Conservation (phyloP, 192 early-diverging fungal genomes). For the Mortierella claussenii region DNA sequence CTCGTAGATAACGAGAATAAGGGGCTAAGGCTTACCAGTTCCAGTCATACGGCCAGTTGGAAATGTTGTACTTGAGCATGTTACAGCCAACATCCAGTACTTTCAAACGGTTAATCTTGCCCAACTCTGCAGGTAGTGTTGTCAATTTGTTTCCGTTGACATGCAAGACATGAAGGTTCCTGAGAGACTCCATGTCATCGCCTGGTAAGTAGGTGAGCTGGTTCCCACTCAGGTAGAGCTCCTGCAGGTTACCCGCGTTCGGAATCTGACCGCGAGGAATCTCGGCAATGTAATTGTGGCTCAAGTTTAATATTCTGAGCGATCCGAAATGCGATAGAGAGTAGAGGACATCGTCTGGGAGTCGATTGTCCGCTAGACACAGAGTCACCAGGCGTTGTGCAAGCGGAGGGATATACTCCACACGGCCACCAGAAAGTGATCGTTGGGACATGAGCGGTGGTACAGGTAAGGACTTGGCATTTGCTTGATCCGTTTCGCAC, state of each 20-base stretch:
- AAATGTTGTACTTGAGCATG: conserved; percentile 90
- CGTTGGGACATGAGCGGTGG: conserved; percentile 12
- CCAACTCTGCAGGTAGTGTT: conserved; percentile 91
- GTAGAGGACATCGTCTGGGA: conserved; percentile 86
- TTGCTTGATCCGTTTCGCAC: neutral
- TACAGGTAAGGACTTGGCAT: conserved; percentile 56
- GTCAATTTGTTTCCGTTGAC: conserved; percentile 92
- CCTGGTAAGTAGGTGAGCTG: conserved; percentile 84
- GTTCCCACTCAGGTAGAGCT: conserved; percentile 89
- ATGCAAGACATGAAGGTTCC: conserved; percentile 76
- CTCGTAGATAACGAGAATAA: too few relatives aligned
- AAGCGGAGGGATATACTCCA: conserved; percentile 57
- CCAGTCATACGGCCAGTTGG: conserved; percentile 97
- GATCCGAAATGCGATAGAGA: conserved; percentile 78
- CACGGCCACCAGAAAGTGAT: conserved; percentile 1
- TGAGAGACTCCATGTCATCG: conserved; percentile 82
- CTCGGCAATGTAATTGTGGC: conserved; percentile 86
- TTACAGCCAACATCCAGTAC: conserved; percentile 90
- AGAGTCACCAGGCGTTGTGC: conserved; percentile 66
- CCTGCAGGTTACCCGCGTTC: conserved; percentile 71
- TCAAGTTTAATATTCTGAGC: conserved; percentile 81
- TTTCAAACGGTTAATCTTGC: conserved; percentile 83
- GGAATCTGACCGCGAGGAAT: conserved; percentile 80
- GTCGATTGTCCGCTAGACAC: conserved; percentile 84
- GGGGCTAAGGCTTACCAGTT: conserved; percentile 92